Conservation (phyloP, 2,329 filamentous ascomycete species). For the Ceratocystis diversiconidia region DNA sequence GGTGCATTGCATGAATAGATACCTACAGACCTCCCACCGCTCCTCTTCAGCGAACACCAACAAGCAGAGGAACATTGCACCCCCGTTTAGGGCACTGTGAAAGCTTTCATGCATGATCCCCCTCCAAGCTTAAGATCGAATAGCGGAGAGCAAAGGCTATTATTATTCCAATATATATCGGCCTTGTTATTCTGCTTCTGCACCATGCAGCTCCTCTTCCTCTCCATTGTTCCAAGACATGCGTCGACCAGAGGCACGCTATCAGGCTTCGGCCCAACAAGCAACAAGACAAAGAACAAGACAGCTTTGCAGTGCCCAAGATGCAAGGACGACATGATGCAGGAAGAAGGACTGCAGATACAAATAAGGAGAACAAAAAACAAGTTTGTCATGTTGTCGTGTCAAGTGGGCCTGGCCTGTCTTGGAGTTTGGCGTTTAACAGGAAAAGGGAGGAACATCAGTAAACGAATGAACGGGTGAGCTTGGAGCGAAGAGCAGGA, state of each 20-base stretch:
- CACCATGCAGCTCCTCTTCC: not conserved
- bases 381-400: not conserved
- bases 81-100: not conserved
- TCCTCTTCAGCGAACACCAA: not conserved
- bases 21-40: not conserved
- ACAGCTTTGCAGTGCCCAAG: not conserved
- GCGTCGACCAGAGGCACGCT: not conserved
- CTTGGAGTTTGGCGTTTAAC: not conserved
- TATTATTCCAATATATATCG: too few relatives aligned
- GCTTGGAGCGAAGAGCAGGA: not conserved
- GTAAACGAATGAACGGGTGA: not conserved
- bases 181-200: too few relatives aligned
- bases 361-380: not conserved
- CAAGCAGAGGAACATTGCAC: not conserved
- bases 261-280: not conserved
- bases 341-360: not conserved
- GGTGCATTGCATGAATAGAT: not conserved
- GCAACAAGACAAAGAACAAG: not conserved
- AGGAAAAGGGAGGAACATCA: not conserved
- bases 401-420: not conserved
- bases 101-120: too few relatives aligned
- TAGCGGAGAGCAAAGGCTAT: too few relatives aligned
- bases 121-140: too few relatives aligned
- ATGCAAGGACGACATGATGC: not conserved
- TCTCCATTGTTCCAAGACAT: not conserved